These are phyloP conservation scores for Amaranthus palmeri DNA, from an alignment of 148 eudicot genomes.

Conservation along the genomic window DNA sequence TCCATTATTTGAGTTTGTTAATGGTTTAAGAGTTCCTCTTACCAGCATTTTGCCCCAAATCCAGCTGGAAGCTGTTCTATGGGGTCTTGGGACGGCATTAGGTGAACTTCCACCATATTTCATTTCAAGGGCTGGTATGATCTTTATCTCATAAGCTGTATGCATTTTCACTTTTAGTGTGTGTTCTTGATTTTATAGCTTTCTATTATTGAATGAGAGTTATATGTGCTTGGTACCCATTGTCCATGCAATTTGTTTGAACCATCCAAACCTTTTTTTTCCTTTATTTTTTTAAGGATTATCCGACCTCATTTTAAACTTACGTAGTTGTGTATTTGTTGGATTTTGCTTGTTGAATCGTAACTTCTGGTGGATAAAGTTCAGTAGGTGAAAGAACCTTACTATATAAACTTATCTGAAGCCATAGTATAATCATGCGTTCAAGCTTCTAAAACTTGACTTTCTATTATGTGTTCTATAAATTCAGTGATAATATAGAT, in stretches of 20 bases:
- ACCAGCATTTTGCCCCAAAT: slow-evolving; percentile 89
- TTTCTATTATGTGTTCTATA: no score
- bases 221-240: background rate
- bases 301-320: no score
- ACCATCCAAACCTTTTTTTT: background rate
- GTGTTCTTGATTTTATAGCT: background rate
- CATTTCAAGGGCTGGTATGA: slow-evolving; percentile 88
- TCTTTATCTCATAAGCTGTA: background rate
- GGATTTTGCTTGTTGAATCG: no score
- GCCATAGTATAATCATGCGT: no score
- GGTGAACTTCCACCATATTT: slow-evolving; percentile 99
- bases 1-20: slow-evolving; percentile 46
- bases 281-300: background rate
- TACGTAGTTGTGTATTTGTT: no score
- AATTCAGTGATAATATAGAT: no score
- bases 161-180: background rate
- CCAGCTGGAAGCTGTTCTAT: slow-evolving; percentile 82
- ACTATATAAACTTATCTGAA: no score
- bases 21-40: slow-evolving; percentile 67
- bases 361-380: no score
- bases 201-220: background rate
- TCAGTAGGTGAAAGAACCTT: no score
- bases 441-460: no score
- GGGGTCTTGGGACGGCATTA: slow-evolving; percentile 98
- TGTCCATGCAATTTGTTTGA: background rate